Evolutionary conservation across 768 basidiomycete species (phyloP), one percentile per base, ranked within the genome.

Genomic region (Pilatotrama ljubarskyi): DNA sequence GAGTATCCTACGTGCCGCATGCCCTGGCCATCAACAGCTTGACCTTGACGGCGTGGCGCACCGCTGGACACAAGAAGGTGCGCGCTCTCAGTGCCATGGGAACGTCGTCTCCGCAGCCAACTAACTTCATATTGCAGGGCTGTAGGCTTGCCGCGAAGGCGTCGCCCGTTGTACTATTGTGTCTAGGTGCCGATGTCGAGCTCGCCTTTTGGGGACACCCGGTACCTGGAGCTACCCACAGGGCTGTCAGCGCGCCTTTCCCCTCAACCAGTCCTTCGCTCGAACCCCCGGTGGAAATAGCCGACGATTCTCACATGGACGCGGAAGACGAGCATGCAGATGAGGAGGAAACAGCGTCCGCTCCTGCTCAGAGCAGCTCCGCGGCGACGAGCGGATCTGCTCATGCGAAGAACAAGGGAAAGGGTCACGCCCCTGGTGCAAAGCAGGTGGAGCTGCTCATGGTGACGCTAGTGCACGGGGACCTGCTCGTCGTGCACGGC

Each of bases 381-480:
- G 15, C 25, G 14, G 7, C 37, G 37, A 3, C 10, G 9, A 22
- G 3, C 40, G 17, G 40, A 13, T 4, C 10, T 41, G 20, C 29
- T 22, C 13, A 15, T 4, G n/a, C 18, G 42, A 43, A 43, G n/a
- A 32, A 32, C n/a, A 22, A 51, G 18, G 37, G 20, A 14, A 18
- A 36, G 22, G 50, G 10, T 5, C 2, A 15, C 14, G 17, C 4
- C 20, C 7, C 29, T 4, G 7, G 18, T 8, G 2, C 17, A n/a
- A 57, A 50, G 47, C 29, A 22, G 15, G 7, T 29, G 15, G 58
- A 63, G 35, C 17, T 17, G 14, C 41, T 69, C 17, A 61, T 71
- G 17, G 37, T 77, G 53, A 76, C 73, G 18, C 66, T 78, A 38
- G 71, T 76, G 8, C 77, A 79, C 55, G 77, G 78, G 0, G 77